phyloP scores from a whole-genome alignment of 495 filamentous ascomycete species.

The Hypomontagnella monticulosa region DNA sequence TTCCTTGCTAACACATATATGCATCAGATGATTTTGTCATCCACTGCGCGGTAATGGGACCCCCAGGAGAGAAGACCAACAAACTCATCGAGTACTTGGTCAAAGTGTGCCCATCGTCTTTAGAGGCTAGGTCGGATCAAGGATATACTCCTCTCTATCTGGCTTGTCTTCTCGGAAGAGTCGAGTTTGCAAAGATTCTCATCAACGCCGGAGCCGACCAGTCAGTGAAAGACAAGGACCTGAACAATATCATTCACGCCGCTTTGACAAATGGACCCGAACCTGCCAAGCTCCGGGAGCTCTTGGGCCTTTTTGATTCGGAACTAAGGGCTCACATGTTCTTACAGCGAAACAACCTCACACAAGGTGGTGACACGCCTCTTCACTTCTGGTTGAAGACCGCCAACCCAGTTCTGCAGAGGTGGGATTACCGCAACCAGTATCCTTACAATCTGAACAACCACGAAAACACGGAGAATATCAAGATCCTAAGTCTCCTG shows the following conservation, averaged over 20 bases:
- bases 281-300: constrained; percentile 45
- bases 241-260: constrained; percentile 70
- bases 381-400: constrained; percentile 51
- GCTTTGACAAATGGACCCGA: constrained; percentile 51
- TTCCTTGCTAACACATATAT: constrained; percentile 41
- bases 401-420: constrained; percentile 13
- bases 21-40: constrained; percentile 70
- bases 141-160: constrained; percentile 70
- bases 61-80: constrained; percentile 48
- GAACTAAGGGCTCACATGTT: constrained; percentile 53
- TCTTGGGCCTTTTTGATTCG: constrained; percentile 65
- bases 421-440: not conserved
- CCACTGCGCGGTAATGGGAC: constrained; percentile 69
- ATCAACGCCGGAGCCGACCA: constrained; percentile 73
- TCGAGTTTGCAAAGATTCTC: constrained; percentile 65
- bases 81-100: constrained; percentile 70
- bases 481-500: constrained; percentile 53
- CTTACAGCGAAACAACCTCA: constrained; percentile 50
- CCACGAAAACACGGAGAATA: constrained; percentile 16
- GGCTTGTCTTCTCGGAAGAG: constrained; percentile 62
- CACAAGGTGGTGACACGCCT: constrained; percentile 49
- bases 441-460: not conserved
- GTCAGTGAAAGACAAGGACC: constrained; percentile 58
- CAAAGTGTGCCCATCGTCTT: constrained; percentile 62
- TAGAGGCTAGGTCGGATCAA: constrained; percentile 64